Evolutionary conservation across 2,329 filamentous ascomycete genomes (phyloP), one percentile per base, ranked within the genome.

Genomic region (Pseudogymnoascus sp.): DNA sequence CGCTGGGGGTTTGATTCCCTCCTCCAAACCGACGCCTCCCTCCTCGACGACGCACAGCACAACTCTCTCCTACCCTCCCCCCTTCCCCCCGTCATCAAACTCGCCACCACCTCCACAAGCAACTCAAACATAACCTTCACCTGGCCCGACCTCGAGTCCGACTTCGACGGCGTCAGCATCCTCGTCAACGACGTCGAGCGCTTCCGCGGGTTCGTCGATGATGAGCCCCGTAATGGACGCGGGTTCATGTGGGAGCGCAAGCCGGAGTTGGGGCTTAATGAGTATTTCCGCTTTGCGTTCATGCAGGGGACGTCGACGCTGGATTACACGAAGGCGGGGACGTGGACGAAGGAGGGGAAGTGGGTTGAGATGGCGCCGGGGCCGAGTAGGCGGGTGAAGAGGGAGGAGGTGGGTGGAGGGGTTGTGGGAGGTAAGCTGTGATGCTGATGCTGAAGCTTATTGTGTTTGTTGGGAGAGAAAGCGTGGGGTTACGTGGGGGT

Each of bases 1-100:
- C 83, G 93, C 44, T 97, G 94, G 94, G 92, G 92, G 0, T 99
- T 96, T 72, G 92, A 91, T 64, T 82, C 88, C 0, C 84, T 99
- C 54, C 81, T 99, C 13, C 87, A 99, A 74, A 97, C 94, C 0
- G 84, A 89, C 0, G 81, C 75, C 0, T 85, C 86, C 0, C 76
- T 99, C 24, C 85, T 85, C 60, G 85, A 84, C n/a, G 86, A 88
- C 65, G 84, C 83, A 0, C 82, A 85, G 63, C 74, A 82, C 37
- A 84, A 84, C 9, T 85, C 84, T 0, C 74, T 83, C 0, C 78
- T 94, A 1, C 90, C 80, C 41, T 75, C 66, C 0, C 76, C 85
- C 26, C 68, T 77, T 24, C 67, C 70, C 29, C 84, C 80, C 0
- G 70, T 73, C 65, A 81, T 84, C 64, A 74, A 72, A 1, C 71